Conservation (phyloP, 192 early-diverging fungal genomes). For the Kappamyces sp. region DNA sequence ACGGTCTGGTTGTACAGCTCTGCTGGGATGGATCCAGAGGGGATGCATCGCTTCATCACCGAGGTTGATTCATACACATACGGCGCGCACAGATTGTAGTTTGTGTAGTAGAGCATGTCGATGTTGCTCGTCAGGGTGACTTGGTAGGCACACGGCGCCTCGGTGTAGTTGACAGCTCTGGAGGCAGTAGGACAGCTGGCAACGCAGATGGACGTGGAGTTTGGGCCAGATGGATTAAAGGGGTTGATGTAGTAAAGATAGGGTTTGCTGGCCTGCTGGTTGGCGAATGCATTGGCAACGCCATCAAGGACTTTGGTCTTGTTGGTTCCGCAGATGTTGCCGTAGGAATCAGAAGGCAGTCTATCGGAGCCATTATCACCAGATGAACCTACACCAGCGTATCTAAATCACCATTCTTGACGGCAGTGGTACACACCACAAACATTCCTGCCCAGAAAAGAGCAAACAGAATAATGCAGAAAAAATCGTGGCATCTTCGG, state of each 20-base stretch:
- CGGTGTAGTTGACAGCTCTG: not conserved
- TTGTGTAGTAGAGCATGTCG: too few species aligned
- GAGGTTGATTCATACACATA: conserved; percentile 13
- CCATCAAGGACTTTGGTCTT: not conserved
- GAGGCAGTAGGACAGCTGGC: conserved; percentile 9
- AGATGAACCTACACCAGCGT: conserved; percentile 4
- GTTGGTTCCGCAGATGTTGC: conserved; percentile 12
- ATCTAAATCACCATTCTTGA: conserved; percentile 6
- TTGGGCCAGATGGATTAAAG: not conserved
- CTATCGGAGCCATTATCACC: not conserved
- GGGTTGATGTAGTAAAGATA: conserved; percentile 11
- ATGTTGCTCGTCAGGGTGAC: too few species aligned
- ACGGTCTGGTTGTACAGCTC: not conserved
- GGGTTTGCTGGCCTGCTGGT: conserved; percentile 6
- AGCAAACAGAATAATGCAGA: not conserved
- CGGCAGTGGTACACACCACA: conserved; percentile 6
- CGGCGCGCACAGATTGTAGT: not conserved
- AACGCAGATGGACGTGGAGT: conserved; percentile 11
- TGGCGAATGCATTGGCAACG: not conserved
- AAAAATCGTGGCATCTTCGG: too few species aligned
- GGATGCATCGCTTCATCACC: conserved; percentile 23
- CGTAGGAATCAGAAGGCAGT: conserved; percentile 8
- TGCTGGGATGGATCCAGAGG: conserved; percentile 10
- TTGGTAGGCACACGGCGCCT: too few species aligned
- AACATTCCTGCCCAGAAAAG: conserved; percentile 15